These are phyloP conservation scores for Penicillium sp. DNA, from an alignment of 2,329 filamentous ascomycete species.

Conservation along the genomic window DNA sequence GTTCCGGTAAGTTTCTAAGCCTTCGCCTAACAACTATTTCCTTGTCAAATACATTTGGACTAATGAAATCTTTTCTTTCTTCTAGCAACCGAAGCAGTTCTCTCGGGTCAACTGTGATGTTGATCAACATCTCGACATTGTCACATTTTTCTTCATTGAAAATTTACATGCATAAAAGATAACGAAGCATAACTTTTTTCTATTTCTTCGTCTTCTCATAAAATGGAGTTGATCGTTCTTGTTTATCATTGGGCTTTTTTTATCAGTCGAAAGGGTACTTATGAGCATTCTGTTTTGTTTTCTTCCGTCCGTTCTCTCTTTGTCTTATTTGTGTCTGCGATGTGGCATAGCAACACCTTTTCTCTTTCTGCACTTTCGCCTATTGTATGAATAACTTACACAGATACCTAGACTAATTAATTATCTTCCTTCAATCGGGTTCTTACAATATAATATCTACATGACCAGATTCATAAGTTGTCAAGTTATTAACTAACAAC, in stretches of 20 bases:
- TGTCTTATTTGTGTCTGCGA: neutral
- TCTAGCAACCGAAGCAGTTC: slow-evolving; percentile 71
- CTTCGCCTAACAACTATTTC: slow-evolving; percentile 25
- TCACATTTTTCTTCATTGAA: neutral
- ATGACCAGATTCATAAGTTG: neutral
- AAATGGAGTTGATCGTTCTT: slow-evolving; percentile 5
- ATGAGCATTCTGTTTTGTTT: neutral
- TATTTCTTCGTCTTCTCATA: slow-evolving; percentile 1
- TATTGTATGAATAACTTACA: neutral
- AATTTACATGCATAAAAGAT: slow-evolving; percentile 2
- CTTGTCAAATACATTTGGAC: neutral
- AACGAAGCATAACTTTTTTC: neutral
- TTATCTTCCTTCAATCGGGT: neutral
- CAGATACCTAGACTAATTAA: neutral
- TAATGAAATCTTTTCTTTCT: neutral
- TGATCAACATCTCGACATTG: neutral
- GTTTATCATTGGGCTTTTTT: neutral
- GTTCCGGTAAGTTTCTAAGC: slow-evolving; percentile 65
- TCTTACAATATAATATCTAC: neutral
- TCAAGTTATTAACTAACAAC: neutral
- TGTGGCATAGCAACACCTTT: neutral
- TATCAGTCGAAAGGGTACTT: neutral
- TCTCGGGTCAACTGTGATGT: slow-evolving; percentile 68
- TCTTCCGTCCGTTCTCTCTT: neutral
- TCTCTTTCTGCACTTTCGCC: neutral